Evolutionary conservation across 371 early-diverging fungal genomes (phyloP), one percentile per base, ranked within the genome.

Genomic region (Mucor lusitanicus): DNA sequence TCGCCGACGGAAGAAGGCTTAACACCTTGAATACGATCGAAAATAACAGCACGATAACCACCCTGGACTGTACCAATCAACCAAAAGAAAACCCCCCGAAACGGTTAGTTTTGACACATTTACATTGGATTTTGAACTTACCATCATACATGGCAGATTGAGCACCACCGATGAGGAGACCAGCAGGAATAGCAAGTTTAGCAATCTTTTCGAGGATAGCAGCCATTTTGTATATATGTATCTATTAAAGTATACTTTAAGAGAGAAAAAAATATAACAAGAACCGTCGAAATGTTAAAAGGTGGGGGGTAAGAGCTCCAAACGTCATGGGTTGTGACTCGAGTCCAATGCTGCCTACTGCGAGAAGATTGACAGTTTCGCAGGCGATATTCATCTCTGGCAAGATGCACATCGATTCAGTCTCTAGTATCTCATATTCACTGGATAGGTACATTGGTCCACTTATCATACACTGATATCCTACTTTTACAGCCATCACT

Each of bases 1-100:
- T 99, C 99, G 59, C 90, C 91, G 40, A 87, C 73, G 8, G 95
- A 90, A 17, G 77, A 77, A 61, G 84, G 81, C 77, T 92, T 89
- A 21, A 98, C 96, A 83, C 99, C 99, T 71, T 93, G 88, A 55
- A 96, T 66, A 74, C 99, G 92, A 76, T 98, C 98, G 81, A 98
- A 99, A 68, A 97, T 93, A 59, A 99, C 97, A 5, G 97, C 99
- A 55, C 98, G 88, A 70, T 96, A 86, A 65, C 99, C 99, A 75
- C 97, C 99, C 78, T 95, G 92, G 64, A 98, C 97, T 94, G 66
- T 32, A 6, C 35, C 19, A 57, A 61, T 32, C 32, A 65, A 71
- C 27, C 8, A 37, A 54, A 61, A n/a, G 27, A 53, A 73, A 40
- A 42, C 7, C 53, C 53, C 53, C 53, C 53, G 15, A 15, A 53